Evolutionary conservation across 192 early-diverging fungal genomes (phyloP), one percentile per base, ranked within the genome.

Genomic region (Helicostylum pulchrum): DNA sequence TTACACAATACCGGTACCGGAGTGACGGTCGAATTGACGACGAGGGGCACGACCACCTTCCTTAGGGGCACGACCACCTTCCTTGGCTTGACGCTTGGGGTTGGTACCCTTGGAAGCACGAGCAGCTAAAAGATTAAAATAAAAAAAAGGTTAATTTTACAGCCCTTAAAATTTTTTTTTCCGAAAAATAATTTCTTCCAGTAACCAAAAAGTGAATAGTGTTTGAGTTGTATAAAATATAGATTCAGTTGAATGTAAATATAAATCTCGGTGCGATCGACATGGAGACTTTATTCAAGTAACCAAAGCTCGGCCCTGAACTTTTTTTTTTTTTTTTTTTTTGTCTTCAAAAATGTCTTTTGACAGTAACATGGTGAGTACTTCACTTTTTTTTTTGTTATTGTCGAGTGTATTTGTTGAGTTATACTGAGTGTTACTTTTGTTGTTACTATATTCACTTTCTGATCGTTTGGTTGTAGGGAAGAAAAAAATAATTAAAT

Each of bases 1-100:
- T 62, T 75, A 81, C 78, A 75, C 64, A 44, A 85, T 75, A 46
- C 87, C 91, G n/a, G 89, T 90, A 53, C 74, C 89, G 72, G 82
- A 87, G 84, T 92, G 92, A 70, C 93, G 90, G 75, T 97, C 94
- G 73, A 86, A 90, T 77, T 88, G 84, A 61, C 90, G 87, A 2
- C 89, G 86, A 72, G 84, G 83, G 39, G 70, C 52, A 48, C 46
- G 72, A 30, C 54, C 42, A 66, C 64, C 64, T 30, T 66, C 45
- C 64, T 65, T 59, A n/a, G n/a, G n/a, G n/a, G 32, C 7, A 7
- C 0, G 56, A 48, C 83, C 76, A 23, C 81, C 82, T 49, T 57
- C 53, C 36, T 39, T 39, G 36, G 36, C 1, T 45, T 72, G 55
- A 43, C 87, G 77, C 39, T 77, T 76, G 60, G 39, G n/a, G 57